phyloP scores from a whole-genome alignment of 2,329 filamentous ascomycete species.

The Byssothecium circinans region DNA sequence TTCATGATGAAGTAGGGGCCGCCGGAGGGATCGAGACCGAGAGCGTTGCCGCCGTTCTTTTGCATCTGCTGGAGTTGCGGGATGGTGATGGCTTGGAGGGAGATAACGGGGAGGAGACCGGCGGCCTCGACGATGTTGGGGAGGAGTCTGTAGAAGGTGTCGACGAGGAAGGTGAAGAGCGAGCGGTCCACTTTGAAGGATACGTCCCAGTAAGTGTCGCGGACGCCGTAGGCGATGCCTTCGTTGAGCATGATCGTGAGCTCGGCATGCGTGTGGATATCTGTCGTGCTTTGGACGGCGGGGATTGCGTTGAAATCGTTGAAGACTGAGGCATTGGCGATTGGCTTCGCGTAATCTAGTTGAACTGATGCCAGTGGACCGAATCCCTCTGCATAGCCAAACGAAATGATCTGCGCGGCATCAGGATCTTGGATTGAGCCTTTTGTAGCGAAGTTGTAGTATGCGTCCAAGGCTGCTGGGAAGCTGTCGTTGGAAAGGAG shows the following conservation, averaged over 20 bases:
- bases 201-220: slow-evolving; percentile 33
- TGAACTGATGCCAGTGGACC: slow-evolving; percentile 22
- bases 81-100: slow-evolving; percentile 32
- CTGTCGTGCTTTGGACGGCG: slow-evolving; percentile 18
- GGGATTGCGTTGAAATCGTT: slow-evolving; percentile 29
- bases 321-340: slow-evolving; percentile 26
- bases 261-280: slow-evolving; percentile 21
- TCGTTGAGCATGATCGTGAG: slow-evolving; percentile 25
- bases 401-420: slow-evolving; percentile 33
- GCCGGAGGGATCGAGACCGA: slow-evolving; percentile 25
- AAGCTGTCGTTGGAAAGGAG: slow-evolving; percentile 14
- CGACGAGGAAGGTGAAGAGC: slow-evolving; percentile 19
- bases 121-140: slow-evolving; percentile 16
- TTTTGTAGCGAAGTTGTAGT: slow-evolving; percentile 28
- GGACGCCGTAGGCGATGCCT: slow-evolving; percentile 17
- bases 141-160: slow-evolving; percentile 29
- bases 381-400: slow-evolving; percentile 15
- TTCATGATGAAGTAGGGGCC: slow-evolving; percentile 25
- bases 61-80: slow-evolving; percentile 24
- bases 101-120: slow-evolving; percentile 20
- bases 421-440: slow-evolving; percentile 22
- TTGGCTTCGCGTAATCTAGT: slow-evolving; percentile 29
- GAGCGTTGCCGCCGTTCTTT: slow-evolving; percentile 30
- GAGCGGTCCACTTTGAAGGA: slow-evolving; percentile 28
- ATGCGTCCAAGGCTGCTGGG: slow-evolving; percentile 25